These are phyloP conservation scores for Epichloe bromicola DNA, from an alignment of 2,329 filamentous ascomycete species.

Conservation along the genomic window DNA sequence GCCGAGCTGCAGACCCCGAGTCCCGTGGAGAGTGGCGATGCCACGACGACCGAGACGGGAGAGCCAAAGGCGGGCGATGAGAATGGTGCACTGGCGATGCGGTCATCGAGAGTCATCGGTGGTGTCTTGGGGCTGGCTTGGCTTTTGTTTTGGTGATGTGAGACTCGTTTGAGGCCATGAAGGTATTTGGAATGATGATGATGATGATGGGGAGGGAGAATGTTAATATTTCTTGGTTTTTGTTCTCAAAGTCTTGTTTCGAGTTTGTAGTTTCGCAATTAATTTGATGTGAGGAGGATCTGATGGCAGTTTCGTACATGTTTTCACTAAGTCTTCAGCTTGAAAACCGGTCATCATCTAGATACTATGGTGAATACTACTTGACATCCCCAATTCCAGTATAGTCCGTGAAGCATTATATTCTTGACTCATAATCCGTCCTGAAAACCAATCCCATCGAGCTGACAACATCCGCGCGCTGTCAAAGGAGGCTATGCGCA, in stretches of 20 bases:
- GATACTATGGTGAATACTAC: background rate
- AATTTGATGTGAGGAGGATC: too few species aligned
- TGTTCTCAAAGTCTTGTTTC: too few species aligned
- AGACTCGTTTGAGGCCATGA: background rate
- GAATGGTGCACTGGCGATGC: conserved; percentile 1
- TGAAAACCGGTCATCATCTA: too few species aligned
- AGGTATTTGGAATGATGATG: background rate
- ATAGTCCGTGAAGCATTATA: conserved; percentile 1
- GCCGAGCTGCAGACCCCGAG: conserved; percentile 2
- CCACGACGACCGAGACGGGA: background rate
- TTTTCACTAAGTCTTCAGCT: too few species aligned
- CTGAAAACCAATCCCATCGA: background rate
- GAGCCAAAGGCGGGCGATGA: background rate
- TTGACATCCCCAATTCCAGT: background rate
- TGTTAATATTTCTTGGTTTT: too few species aligned
- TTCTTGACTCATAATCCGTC: conserved; percentile 1
- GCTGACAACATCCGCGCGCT: background rate
- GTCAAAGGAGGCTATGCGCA: background rate
- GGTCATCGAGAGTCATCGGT: background rate
- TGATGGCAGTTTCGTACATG: too few species aligned
- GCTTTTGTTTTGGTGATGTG: conserved; percentile 4
- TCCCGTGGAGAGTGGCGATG: conserved; percentile 4
- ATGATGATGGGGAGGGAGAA: too few species aligned
- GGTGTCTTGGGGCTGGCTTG: conserved; percentile 8
- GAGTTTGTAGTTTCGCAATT: too few species aligned